Percentiles rank a stretch among this genome's conserved stretches.
These are phyloP conservation scores for Trebouxia gelatinosa DNA, from an alignment of 163 green algal genomes.

Conservation along the genomic window DNA sequence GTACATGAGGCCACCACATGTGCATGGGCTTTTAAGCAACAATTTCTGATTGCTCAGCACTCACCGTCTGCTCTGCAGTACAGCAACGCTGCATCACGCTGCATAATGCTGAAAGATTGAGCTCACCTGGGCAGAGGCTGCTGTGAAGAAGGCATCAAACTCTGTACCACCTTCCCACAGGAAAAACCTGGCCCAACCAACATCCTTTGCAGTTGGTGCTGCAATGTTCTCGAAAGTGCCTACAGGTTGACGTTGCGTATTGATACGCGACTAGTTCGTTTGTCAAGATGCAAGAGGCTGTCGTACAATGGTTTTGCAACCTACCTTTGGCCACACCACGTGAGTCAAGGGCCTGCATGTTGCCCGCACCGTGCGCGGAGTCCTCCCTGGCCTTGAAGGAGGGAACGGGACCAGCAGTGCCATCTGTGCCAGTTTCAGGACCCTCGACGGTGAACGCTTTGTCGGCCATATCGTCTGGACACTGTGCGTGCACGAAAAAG, in stretches of 20 bases:
- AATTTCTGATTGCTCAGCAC: too few species aligned
- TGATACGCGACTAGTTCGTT: too few species aligned
- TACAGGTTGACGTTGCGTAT: too few species aligned
- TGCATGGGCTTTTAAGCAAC: too few species aligned
- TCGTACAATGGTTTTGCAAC: too few species aligned
- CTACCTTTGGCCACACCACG: slow-evolving; percentile 3
- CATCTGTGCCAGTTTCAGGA: neutral
- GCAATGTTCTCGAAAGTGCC: neutral
- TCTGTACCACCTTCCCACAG: slow-evolving; percentile 20
- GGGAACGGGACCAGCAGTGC: neutral
- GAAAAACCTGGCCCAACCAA: slow-evolving; percentile 19
- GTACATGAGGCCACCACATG: too few species aligned
- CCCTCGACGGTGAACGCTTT: neutral
- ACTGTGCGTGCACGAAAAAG: too few species aligned
- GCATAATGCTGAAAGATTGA: neutral
- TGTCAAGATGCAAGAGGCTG: too few species aligned
- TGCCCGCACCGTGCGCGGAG: neutral
- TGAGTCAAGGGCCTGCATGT: neutral
- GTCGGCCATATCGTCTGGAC: slow-evolving; percentile 7
- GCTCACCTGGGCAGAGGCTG: slow-evolving; percentile 11
- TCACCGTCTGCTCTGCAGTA: too few species aligned
- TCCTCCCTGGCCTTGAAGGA: neutral
- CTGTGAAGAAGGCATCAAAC: slow-evolving; percentile 15
- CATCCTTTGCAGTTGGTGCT: slow-evolving; percentile 2
- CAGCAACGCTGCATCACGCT: too few species aligned